These are phyloP conservation scores for Emmonsiellopsis sp. DNA, from an alignment of 2,329 filamentous ascomycete genomes.

Conservation along the genomic window DNA sequence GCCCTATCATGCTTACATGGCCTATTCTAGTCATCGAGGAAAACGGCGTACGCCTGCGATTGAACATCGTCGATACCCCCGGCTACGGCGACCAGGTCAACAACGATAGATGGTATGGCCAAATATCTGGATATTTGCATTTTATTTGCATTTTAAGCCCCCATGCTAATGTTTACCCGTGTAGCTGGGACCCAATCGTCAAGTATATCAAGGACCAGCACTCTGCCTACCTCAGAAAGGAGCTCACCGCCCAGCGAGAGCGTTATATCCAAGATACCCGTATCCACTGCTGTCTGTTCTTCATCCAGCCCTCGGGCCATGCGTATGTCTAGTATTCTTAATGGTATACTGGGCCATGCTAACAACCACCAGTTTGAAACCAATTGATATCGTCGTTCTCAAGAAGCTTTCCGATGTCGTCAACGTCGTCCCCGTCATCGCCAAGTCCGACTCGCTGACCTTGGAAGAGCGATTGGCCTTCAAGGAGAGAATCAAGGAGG, in stretches of 20 bases:
- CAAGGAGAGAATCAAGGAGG: conserved; percentile 99
- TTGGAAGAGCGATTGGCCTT: conserved; percentile 91
- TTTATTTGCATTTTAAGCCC: conserved; percentile 2
- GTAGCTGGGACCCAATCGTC: conserved; percentile 94
- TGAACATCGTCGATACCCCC: conserved; percentile 98
- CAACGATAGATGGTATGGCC: conserved; percentile 78
- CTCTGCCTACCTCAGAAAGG: conserved; percentile 97
- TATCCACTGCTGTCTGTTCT: conserved; percentile 99
- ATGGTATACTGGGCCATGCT: background rate
- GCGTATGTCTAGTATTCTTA: conserved; percentile 41
- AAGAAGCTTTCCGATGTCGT: conserved; percentile 99
- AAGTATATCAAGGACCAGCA: conserved; percentile 99
- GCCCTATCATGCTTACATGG: conserved; percentile 2
- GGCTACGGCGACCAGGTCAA: conserved; percentile 98
- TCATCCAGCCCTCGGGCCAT: conserved; percentile 97
- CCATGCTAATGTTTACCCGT: conserved; percentile 2
- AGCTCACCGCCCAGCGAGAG: conserved; percentile 97
- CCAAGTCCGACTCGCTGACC: conserved; percentile 93
- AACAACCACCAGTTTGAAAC: conserved; percentile 58
- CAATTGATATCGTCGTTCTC: conserved; percentile 97
- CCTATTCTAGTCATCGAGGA: conserved; percentile 73
- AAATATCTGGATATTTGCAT: conserved; percentile 10
- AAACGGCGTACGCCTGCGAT: conserved; percentile 90
- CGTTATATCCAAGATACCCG: conserved; percentile 98
- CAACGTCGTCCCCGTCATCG: conserved; percentile 97